Base-by-base conservation (phyloP, 768 basidiomycete genomes). In the Auricularia auricula-judae region DNA sequence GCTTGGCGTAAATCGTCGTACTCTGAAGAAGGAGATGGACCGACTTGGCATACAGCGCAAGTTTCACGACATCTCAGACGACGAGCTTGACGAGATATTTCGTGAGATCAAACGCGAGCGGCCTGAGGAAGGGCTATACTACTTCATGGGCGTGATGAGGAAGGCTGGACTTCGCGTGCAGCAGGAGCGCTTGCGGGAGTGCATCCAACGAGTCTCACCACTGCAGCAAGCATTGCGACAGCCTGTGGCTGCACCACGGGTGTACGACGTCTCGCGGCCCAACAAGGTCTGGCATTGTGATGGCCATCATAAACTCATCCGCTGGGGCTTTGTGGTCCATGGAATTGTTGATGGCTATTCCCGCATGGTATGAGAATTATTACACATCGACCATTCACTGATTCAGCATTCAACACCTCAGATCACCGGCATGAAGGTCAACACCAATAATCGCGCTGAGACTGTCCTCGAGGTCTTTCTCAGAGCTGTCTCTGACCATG, bases 371-470 rank as follows among this genome's bases (percentile, higher is more conserved):
- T 12, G 61, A 14, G 14, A 14, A 7, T n/a, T 18, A 63, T 21
- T 36, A 61, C 35, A 39, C 51, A n/a, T 67, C 56, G 65, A 23
- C 68, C 21, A 11, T 36, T 10, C 66, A 18, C 35, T n/a, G 16
- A n/a, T 12, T 16, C 44, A 14, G 23, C 23, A 23, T 23, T 23
- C 23, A 23, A 23, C 23, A 1, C 59, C 8, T 35, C 29, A 73
- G 72, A 54, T 74, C 2, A 62, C 68, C 14, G 71, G 65, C 0
- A 18, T 73, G 21, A 3, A 34, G 43, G 72, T 72, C 0, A 73
- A 65, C 34, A 65, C 39, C 4, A 65, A 77, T 61, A 77, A 77
- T 58, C 29, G 36, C 4, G 68, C 73, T 11, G 7, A 7, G 21
- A 76, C 67, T 0, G 73, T 76, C 1, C 62, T 74, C 0, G 7